Evolutionary conservation across 1,284 basidiomycete species (phyloP).

Genomic region (Tetrapyrgos nigripes): DNA sequence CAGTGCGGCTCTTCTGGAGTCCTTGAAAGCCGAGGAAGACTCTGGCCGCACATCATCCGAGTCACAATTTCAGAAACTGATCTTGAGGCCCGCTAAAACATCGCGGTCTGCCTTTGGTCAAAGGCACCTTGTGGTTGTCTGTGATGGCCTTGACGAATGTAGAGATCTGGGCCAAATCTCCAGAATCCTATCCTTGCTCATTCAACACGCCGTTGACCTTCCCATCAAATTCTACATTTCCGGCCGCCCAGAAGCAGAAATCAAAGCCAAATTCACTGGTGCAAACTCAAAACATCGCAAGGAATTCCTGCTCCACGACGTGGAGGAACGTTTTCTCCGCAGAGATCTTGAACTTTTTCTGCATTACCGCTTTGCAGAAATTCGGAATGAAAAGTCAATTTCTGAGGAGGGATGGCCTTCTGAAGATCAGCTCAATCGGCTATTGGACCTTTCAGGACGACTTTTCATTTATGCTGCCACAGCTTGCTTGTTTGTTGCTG

Average conservation of each 20-base stretch:
- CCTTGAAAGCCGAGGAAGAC: not conserved
- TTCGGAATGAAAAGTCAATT: not conserved
- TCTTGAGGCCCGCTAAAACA: constrained; percentile 9
- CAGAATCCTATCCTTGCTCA: constrained; percentile 10
- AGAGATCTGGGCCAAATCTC: not conserved
- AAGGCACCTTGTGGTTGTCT: constrained; percentile 1
- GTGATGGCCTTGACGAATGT: constrained; percentile 31
- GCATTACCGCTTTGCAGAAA: not conserved
- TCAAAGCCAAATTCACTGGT: constrained; percentile 14
- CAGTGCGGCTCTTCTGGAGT: not conserved
- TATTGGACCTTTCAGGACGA: no score
- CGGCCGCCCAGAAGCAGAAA: constrained; percentile 24
- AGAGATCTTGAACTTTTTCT: constrained; percentile 26
- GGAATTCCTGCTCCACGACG: constrained; percentile 22
- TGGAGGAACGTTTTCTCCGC: constrained; percentile 20
- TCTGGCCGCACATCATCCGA: not conserved
- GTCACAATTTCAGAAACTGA: no score
- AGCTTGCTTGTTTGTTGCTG: no score
- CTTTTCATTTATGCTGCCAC: no score
- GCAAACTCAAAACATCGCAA: not conserved
- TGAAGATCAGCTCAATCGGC: no score
- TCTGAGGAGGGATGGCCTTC: no score
- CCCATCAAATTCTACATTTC: constrained; percentile 28
- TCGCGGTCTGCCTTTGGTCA: constrained; percentile 2
- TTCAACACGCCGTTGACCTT: constrained; percentile 11